phyloP scores from a whole-genome alignment of 768 basidiomycete species.

The Lactarius evosmus region DNA sequence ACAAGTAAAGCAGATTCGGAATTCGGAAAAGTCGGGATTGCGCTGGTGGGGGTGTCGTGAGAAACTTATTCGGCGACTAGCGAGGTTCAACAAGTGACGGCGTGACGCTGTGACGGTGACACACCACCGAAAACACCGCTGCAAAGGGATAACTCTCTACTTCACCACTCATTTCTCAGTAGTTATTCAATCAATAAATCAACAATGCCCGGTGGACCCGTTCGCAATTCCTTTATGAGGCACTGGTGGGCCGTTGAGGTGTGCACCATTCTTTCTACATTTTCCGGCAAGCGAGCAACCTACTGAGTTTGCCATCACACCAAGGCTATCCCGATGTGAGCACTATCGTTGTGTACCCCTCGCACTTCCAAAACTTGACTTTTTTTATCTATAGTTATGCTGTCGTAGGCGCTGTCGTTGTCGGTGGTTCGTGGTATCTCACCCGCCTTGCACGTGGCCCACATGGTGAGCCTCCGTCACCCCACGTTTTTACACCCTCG shows the following conservation, averaged over 20 bases:
- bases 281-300: background rate
- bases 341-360: background rate
- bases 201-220: conserved; percentile 8
- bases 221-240: conserved; percentile 24
- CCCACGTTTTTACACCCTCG: background rate
- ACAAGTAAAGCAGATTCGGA: background rate
- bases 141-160: background rate
- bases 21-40: background rate
- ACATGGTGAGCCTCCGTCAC: conserved; percentile 33
- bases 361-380: background rate
- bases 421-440: conserved; percentile 45
- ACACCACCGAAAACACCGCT: conserved; percentile 11
- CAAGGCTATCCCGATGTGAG: conserved; percentile 29
- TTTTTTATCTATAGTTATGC: conserved; percentile 38
- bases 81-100: conserved; percentile 1
- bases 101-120: background rate
- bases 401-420: conserved; percentile 46
- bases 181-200: background rate
- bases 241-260: conserved; percentile 30
- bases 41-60: background rate
- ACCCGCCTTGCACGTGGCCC: conserved; percentile 44
- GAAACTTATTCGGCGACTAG: conserved; percentile 10
- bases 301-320: background rate
- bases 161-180: conserved; percentile 5
- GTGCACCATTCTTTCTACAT: background rate